Base-by-base conservation (phyloP, 768 basidiomycete species). In the Chalciporus pseudorubinellus region DNA sequence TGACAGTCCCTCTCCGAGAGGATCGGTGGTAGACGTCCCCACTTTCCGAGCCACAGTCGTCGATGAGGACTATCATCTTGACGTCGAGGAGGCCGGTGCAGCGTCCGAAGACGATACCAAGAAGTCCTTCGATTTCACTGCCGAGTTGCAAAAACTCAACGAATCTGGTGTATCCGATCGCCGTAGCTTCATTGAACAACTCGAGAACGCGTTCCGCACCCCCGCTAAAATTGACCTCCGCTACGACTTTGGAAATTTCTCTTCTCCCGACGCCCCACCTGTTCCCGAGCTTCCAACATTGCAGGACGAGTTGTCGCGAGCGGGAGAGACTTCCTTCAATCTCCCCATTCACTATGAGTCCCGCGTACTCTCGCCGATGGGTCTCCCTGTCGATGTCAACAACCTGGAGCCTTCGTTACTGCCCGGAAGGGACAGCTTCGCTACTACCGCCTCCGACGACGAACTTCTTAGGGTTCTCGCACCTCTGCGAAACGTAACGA, bases 41-140 rank as follows among this genome's bases (percentile, higher is more conserved):
- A 60, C 75, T 3, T 77, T 80, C 70, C 70, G 70, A 26, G 72
- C 76, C 14, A 59, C 82, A 31, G 64, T 78, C 40, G 77, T 80
- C 21, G 78, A 78, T 8, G 70, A 75, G 13, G 72, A 65, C 1
- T 65, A 75, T 33, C 71, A 70, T 19, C 70, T 61, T 1, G 72
- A 77, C 36, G 52, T 72, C 3, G 77, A 78, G 22, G 77, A 74
- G 18, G 68, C 67, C 19, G 74, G 55, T 3, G 48, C 63, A 33
- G 70, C 73, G 12, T 83, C 81, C 13, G 83, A 84, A 48, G 80
- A 80, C 46, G 81, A 85, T 55, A 91, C 89, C 0, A 89, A 84
- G 71, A 85, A 79, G 59, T 87, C 84, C 1, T 92, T 92, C 53
- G 89, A 92, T 60, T 92, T 92, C 61, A 92, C 90, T 0, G 87